Evolutionary conservation across 441 rosid genomes (phyloP), one percentile per base, ranked within the genome.

Genomic region (Euphorbia celastroides): DNA sequence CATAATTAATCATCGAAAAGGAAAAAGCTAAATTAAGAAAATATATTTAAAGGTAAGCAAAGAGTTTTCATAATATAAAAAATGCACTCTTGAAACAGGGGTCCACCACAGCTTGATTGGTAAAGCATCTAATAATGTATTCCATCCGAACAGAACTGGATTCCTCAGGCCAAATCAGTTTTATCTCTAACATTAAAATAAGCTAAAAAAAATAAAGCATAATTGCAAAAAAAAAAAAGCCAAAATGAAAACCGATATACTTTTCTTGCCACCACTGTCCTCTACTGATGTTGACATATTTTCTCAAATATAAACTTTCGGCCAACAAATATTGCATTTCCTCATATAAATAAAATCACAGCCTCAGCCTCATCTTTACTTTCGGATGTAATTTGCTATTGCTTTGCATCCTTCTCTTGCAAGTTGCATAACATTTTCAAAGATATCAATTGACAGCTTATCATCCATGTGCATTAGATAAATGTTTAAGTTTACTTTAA

Each of bases 341-440:
- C 12, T 41, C 12, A 41, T n/a, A n/a, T n/a, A n/a, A n/a, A n/a
- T n/a, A n/a, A n/a, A n/a, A n/a, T n/a, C n/a, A n/a, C n/a, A n/a
- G n/a, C n/a, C n/a, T n/a, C n/a, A n/a, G n/a, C n/a, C n/a, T n/a
- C 17, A 46, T 26, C 2, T 66, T 59, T 78, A 88, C 99, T 77
- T 86, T 59, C 86, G 78, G 57, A 93, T 78, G 76, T 88, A 80
- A 65, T 69, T 87, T 51, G 99, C 91, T 54, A 91, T 75, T n/a
- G 92, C 96, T 73, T 82, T 91, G 82, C 99, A 93, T 68, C 99
- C 97, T 77, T 88, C 91, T 17, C 69, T 64, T 20, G 96, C 96
- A 60, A 89, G 86, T 23, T 86, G 87, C 88, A 91, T 88, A 61
- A 89, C 97, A 48, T 88, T 87, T 78, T 93, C 97, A 70, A 93